Evolutionary conservation across 306 rosid genomes (phyloP).

Genomic region (Inga leiocalycina): DNA sequence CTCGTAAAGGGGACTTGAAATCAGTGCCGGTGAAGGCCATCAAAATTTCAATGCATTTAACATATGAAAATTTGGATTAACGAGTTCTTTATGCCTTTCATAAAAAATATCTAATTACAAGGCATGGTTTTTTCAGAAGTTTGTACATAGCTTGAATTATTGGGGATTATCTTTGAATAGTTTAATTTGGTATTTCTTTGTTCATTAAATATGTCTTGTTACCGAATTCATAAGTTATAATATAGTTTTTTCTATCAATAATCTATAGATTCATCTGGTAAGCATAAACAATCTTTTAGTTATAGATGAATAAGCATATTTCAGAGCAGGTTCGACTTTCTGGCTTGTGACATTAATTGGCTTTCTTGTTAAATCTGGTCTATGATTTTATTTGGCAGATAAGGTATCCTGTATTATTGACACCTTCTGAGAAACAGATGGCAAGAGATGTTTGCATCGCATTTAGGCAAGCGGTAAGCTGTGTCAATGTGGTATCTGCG

Average conservation of each 20-base stretch:
- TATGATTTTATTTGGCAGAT: conserved; percentile 64
- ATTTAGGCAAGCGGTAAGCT: conserved; percentile 90
- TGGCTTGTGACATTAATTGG: conserved; percentile 5
- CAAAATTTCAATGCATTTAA: background rate
- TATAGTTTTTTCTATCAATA: background rate
- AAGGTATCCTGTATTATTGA: conserved; percentile 90
- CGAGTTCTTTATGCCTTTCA: background rate
- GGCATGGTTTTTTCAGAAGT: background rate
- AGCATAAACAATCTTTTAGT: background rate
- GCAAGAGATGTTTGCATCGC: conserved; percentile 95
- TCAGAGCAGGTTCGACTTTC: background rate
- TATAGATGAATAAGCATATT: conserved; percentile 6
- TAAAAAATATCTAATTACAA: background rate
- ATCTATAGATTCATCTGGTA: background rate
- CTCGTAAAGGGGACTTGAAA: background rate
- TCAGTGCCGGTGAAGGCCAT: background rate
- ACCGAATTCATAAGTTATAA: background rate
- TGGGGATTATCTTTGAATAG: background rate
- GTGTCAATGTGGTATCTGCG: conserved; percentile 24
- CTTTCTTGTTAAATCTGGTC: conserved; percentile 30
- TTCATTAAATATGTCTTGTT: background rate
- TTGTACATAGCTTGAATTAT: background rate
- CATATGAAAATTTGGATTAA: background rate
- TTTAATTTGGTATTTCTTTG: conserved; percentile 18
- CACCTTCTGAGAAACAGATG: conserved; percentile 95